Percentiles rank a stretch among this genome's conserved stretches.
Evolutionary conservation across 139 green algal genomes (phyloP).

Genomic region (Asterochloris sp.): DNA sequence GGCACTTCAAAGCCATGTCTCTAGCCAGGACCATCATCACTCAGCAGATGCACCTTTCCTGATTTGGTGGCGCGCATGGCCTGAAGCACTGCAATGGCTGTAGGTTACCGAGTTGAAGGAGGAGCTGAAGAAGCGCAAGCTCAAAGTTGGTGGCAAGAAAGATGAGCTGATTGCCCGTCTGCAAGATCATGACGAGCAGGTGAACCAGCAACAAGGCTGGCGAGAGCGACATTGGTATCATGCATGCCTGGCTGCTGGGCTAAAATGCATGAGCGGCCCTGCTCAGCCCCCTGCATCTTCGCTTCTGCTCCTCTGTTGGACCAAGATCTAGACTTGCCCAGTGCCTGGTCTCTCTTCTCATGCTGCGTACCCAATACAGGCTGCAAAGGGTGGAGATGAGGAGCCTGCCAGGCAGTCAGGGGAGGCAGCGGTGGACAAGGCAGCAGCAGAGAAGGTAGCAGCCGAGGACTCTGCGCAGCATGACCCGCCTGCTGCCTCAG

Average conservation of each 20-base stretch:
- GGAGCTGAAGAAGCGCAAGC: slow-evolving; percentile 39
- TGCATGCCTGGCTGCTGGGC: neutral
- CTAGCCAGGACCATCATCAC: too few relatives aligned
- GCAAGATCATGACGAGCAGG: slow-evolving; percentile 19
- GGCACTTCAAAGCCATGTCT: too few relatives aligned
- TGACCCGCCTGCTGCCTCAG: too few relatives aligned
- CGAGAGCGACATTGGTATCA: too few relatives aligned
- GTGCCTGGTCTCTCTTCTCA: too few relatives aligned
- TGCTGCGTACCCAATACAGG: too few relatives aligned
- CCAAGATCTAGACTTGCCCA: too few relatives aligned
- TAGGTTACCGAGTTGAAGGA: slow-evolving; percentile 42
- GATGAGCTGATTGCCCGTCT: slow-evolving; percentile 36
- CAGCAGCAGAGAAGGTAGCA: too few relatives aligned
- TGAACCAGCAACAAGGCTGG: neutral
- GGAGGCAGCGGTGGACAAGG: too few relatives aligned
- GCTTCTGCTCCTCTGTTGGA: neutral
- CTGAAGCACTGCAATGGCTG: slow-evolving; percentile 11
- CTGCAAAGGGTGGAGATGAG: too few relatives aligned
- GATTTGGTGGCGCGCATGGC: neutral
- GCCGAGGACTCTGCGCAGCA: too few relatives aligned
- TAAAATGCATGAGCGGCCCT: neutral
- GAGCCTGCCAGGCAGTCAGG: too few relatives aligned
- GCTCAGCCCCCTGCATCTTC: neutral
- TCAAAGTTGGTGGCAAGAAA: slow-evolving; percentile 36
- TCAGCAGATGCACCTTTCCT: neutral